These are phyloP conservation scores for Tylopilus subfusipes DNA, from an alignment of 768 basidiomycete genomes.

Conservation along the genomic window DNA sequence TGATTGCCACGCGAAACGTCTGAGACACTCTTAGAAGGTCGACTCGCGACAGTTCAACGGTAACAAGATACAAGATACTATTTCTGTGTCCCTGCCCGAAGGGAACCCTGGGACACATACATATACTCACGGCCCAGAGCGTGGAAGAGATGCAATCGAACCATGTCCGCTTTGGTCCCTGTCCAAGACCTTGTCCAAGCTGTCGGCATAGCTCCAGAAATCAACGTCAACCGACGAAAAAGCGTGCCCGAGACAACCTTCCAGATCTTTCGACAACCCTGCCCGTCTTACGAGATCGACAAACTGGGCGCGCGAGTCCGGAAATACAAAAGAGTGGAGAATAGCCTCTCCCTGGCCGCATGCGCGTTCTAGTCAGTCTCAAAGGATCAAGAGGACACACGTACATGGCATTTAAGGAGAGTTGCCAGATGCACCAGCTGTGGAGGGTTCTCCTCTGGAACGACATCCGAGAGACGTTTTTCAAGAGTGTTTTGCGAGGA, in stretches of 20 bases:
- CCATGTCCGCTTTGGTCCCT: background rate
- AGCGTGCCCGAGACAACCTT: conserved; percentile 19
- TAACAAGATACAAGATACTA: background rate
- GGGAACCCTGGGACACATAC: background rate
- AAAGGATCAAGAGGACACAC: conserved; percentile 26
- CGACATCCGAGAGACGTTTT: conserved; percentile 8
- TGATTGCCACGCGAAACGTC: background rate
- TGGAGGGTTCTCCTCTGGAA: conserved; percentile 16
- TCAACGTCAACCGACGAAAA: conserved; percentile 45
- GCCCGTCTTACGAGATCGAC: conserved; percentile 50
- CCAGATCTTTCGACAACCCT: conserved; percentile 37
- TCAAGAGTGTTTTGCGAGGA: conserved; percentile 6
- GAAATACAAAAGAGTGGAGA: conserved; percentile 61
- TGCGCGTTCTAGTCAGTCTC: conserved; percentile 8
- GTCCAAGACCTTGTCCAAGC: conserved; percentile 3
- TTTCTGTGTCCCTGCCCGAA: background rate
- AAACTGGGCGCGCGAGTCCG: conserved; percentile 70
- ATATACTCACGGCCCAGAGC: background rate
- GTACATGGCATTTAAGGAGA: conserved; percentile 58
- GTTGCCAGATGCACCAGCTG: conserved; percentile 44
- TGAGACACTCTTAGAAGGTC: background rate
- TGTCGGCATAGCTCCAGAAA: conserved; percentile 63
- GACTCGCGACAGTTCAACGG: background rate
- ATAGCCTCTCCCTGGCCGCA: conserved; percentile 50
- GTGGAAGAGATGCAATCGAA: background rate